Base-by-base conservation (phyloP, 2,329 filamentous ascomycete genomes). In the Neospermospora avenae region DNA sequence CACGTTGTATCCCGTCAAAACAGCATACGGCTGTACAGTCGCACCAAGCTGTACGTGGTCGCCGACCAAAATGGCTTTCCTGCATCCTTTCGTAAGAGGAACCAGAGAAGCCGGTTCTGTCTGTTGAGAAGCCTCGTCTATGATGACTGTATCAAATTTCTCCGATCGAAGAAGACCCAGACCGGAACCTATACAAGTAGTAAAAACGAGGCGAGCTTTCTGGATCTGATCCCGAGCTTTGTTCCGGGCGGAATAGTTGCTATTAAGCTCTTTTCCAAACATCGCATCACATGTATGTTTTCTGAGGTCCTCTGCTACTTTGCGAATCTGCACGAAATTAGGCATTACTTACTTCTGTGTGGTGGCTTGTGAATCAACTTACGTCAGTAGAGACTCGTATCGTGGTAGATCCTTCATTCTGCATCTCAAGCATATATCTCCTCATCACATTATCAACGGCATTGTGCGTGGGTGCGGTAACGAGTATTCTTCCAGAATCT, bases 61-160 rank as follows among this genome's bases (percentile, higher is more conserved):
- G 0, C 77, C 77, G 1, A 80, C 77, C 0, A 80, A 64, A 2
- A 79, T 72, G 1, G 73, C 77, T 51, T 73, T 74, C n/a, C 68
- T 60, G 52, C 77, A 78, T 0, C 76, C 75, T 57, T 77, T 79
- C 10, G 75, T 71, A 2, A 78, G 68, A 2, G 74, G 76, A 0
- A 78, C 70, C 0, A 79, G 64, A 3, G 74, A 74, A 0, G 68
- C 72, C 0, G 77, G 73, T 59, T 80, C 77, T 0, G 76, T 78
- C 58, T 76, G 76, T 60, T 80, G 77, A 2, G 77, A 80, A 6
- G 78, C 77, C 68, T 80, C 77, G 57, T 79, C 77, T 4, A 80
- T 70, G 57, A 80, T 73, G 14, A 78, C 75, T 5, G 72, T 73
- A 34, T 74, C 70, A 44, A 52, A 59, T 25, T 20, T 35, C 55